Conservation (phyloP, 805 yeast species). For the Yarrowia osloensis region DNA sequence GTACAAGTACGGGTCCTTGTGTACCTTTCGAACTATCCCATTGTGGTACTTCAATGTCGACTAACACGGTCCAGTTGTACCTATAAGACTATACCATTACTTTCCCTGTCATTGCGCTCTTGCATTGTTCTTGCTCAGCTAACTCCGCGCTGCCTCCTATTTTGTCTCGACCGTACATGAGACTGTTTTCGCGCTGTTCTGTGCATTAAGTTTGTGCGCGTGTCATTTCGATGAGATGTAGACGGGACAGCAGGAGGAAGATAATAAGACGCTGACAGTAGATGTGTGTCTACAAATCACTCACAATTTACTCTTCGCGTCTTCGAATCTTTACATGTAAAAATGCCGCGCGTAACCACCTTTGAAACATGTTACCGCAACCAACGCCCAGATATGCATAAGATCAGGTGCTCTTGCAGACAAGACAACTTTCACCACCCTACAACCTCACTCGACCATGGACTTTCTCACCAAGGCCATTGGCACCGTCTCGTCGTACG, state of each 20-base stretch:
- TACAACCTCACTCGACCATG: constrained; percentile 34
- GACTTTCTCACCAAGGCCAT: constrained; percentile 41
- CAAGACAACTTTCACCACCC: not conserved
- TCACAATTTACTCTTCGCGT: not conserved
- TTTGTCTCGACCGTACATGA: not conserved
- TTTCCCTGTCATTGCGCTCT: too few species aligned
- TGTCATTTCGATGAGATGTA: not conserved
- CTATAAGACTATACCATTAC: too few species aligned
- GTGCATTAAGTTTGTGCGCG: constrained; percentile 18
- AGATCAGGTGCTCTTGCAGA: constrained; percentile 18
- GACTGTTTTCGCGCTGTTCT: constrained; percentile 3
- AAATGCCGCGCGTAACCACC: not conserved
- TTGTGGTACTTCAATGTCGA: too few species aligned
- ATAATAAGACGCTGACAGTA: not conserved
- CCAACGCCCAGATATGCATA: not conserved
- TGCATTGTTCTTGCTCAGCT: not conserved
- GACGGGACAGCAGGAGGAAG: not conserved
- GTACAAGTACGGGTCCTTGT: too few species aligned
- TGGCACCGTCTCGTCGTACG: constrained; percentile 37
- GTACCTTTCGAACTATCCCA: too few species aligned
- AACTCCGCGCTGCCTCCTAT: not conserved
- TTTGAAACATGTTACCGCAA: not conserved
- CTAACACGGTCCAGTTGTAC: too few species aligned
- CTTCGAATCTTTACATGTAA: not conserved
- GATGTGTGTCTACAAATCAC: not conserved